Conservation (phyloP, 495 filamentous ascomycete genomes). For the Penicillium fimorum region DNA sequence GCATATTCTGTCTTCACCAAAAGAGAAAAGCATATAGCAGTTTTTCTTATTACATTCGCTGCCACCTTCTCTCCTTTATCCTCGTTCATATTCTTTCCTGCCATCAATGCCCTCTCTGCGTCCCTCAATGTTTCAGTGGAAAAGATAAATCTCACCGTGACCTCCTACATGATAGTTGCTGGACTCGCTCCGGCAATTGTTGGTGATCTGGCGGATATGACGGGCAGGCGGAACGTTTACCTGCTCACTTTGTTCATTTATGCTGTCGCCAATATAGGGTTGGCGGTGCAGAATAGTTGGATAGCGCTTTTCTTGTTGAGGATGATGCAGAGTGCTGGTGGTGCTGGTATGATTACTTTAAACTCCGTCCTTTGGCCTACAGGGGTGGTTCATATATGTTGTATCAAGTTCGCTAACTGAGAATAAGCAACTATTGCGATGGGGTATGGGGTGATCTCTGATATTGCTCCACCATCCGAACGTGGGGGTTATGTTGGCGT, state of each 20-base stretch:
- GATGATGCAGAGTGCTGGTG: neutral
- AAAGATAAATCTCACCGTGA: neutral
- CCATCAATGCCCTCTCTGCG: neutral
- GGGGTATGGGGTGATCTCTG: neutral
- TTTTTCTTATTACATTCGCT: neutral
- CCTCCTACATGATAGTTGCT: neutral
- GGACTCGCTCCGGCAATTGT: neutral
- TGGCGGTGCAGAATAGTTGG: neutral
- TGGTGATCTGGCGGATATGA: neutral
- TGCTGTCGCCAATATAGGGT: neutral
- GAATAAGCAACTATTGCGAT: neutral
- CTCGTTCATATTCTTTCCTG: neutral
- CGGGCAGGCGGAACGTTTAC: neutral
- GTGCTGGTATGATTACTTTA: neutral
- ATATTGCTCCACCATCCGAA: neutral
- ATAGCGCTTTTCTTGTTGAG: neutral
- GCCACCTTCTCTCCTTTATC: neutral
- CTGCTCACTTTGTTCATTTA: neutral
- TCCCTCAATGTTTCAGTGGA: neutral
- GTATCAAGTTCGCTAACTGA: neutral
- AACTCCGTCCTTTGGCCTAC: neutral
- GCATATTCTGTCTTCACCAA: neutral
- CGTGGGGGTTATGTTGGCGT: neutral
- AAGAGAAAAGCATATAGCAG: neutral
- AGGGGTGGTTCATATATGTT: neutral